These are phyloP conservation scores for Kandelia obovata DNA, from an alignment of 345 rosid species.

Conservation along the genomic window DNA sequence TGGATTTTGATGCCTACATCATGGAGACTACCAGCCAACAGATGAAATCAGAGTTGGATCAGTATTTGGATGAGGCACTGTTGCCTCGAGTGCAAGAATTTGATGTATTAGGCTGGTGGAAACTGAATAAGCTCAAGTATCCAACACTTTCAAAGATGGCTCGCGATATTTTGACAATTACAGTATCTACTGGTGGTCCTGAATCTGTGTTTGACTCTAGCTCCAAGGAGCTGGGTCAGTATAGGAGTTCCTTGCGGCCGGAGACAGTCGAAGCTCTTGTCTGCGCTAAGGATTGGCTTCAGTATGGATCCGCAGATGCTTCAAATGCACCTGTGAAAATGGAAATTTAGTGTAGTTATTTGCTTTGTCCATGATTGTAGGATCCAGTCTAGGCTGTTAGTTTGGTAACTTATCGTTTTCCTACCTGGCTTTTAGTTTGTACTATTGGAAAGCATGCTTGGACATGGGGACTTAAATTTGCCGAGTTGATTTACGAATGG, in stretches of 20 bases:
- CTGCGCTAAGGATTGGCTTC: slow-evolving; percentile 89
- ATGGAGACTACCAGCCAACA: slow-evolving; percentile 33
- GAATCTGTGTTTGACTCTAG: slow-evolving; percentile 56
- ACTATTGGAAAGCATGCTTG: slow-evolving; percentile 12
- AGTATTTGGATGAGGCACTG: background rate
- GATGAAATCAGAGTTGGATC: slow-evolving; percentile 4
- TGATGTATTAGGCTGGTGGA: slow-evolving; percentile 15
- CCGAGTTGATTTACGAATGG: too few species aligned
- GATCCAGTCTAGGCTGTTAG: background rate
- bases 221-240: slow-evolving; percentile 59
- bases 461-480: background rate
- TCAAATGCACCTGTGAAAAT: slow-evolving; percentile 50
- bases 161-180: slow-evolving; percentile 7
- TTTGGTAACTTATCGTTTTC: slow-evolving; percentile 1
- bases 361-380: background rate
- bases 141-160: slow-evolving; percentile 15
- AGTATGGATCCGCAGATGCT: slow-evolving; percentile 31
- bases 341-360: slow-evolving; percentile 40
- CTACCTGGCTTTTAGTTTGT: slow-evolving; percentile 5
- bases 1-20: slow-evolving; percentile 74
- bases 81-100: background rate
- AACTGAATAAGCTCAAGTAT: background rate
- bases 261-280: slow-evolving; percentile 87
- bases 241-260: slow-evolving; percentile 68
- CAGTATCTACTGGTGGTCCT: slow-evolving; percentile 37